These are phyloP conservation scores for Cardiosporidium cionae DNA, from an alignment of 169 alveolate species.

Conservation along the genomic window DNA sequence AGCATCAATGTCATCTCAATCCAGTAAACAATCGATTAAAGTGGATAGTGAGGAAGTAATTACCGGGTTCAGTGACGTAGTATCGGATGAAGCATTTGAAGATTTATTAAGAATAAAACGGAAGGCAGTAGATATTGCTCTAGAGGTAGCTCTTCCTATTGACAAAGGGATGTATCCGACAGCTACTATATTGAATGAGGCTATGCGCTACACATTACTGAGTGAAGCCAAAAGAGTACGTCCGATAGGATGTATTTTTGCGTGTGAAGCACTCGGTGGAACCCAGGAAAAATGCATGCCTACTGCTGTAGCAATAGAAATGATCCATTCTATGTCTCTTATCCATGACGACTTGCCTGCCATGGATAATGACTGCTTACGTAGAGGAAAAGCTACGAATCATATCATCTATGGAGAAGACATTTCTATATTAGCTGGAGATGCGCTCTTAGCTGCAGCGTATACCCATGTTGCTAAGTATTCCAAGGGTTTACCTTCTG, in stretches of 20 bases:
- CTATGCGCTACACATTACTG: slow-evolving; percentile 7
- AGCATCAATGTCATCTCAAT: no score
- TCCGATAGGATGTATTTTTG: background rate
- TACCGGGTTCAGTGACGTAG: no score
- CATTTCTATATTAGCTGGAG: slow-evolving; percentile 7
- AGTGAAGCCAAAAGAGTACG: slow-evolving; percentile 3
- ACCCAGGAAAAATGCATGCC: background rate
- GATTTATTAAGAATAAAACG: no score
- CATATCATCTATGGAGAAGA: slow-evolving; percentile 2
- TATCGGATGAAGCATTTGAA: no score
- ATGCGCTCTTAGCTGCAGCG: slow-evolving; percentile 7
- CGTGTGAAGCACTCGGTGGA: slow-evolving; percentile 2
- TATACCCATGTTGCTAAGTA: slow-evolving; percentile 1
- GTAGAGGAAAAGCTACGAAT: slow-evolving; percentile 7
- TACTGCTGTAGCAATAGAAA: slow-evolving; percentile 17
- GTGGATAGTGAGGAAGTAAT: no score
- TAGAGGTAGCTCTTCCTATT: no score
- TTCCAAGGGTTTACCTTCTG: background rate
- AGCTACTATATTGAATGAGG: background rate
- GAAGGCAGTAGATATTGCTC: no score
- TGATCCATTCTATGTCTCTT: slow-evolving; percentile 20
- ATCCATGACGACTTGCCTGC: slow-evolving; percentile 12
- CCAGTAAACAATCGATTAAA: no score
- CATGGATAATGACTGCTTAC: slow-evolving; percentile 7
- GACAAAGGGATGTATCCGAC: no score